Base-by-base conservation (phyloP, 768 basidiomycete species). In the Boletellus sp. region DNA sequence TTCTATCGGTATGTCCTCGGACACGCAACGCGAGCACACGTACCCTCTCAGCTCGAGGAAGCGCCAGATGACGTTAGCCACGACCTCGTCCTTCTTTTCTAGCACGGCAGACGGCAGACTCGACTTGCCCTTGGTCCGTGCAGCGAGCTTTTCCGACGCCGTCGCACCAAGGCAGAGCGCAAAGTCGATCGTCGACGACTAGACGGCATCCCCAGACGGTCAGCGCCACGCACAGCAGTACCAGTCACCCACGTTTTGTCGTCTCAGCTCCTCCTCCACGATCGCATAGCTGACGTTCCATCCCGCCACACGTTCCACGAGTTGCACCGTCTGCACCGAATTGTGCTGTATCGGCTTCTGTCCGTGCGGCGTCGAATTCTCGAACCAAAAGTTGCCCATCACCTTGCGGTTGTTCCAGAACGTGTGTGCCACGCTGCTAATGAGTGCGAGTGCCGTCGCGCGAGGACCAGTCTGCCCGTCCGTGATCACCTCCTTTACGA, bases 181-280 rank as follows among this genome's bases (percentile, higher is more conserved):
- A 61, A 99, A 92, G 70, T 99, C 95, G 64, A 98, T 97, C 12
- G 95, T 99, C 0, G 95, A 90, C 7, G 95, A 97, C 94, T 97
- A 49, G 32, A 54, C 16, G 45, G 52, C 56, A 40, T 59, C 51
- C 43, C 56, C 28, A 28, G 28, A 53, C 62, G 41, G 55, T 64
- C 64, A 67, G 50, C 60, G 51, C 20, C 28, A 47, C 55, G 38
- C 65, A 61, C 64, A 13, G 56, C 56, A 24, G 37, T 32, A 41
- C 37, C 42, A 31, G 45, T 35, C 35, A 42, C 93, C 76, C 71
- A 96, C 95, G 70, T 95, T 94, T 74, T 98, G 96, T 68, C 94
- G 79, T 69, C 96, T 80, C 58, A 98, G 70, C 70, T 99, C 95
- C 62, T 95, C 90, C 71, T 98, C 94, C 26, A 99, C 85, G 42